phyloP scores from a whole-genome alignment of 192 early-diverging fungal genomes.

The Anaeromyces robustus region DNA sequence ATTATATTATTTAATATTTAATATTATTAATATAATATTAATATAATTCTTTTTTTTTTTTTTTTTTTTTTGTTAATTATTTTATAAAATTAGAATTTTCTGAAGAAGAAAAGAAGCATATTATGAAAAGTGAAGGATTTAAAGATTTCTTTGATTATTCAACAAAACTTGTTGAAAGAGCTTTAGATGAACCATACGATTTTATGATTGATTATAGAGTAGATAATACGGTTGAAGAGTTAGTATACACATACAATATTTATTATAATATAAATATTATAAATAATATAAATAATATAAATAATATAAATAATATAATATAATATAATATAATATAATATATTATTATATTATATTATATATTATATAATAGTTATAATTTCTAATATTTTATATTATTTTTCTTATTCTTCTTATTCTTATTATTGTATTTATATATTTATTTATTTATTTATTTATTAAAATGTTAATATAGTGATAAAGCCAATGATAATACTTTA shows the following conservation, averaged over 20 bases:
- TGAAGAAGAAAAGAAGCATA: constrained; percentile 67
- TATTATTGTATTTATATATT: too few species aligned
- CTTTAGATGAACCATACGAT: constrained; percentile 72
- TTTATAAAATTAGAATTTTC: constrained; percentile 37
- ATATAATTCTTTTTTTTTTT: neutral
- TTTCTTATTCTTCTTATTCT: too few species aligned
- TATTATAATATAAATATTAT: too few species aligned
- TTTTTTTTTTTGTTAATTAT: constrained; percentile 1
- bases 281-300: too few species aligned
- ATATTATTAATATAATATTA: neutral
- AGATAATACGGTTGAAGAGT: constrained; percentile 32
- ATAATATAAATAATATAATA: too few species aligned
- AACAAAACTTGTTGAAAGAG: constrained; percentile 76
- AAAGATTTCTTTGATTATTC: constrained; percentile 73
- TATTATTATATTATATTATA: too few species aligned
- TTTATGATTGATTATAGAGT: constrained; percentile 87
- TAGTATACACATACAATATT: too few species aligned
- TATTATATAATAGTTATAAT: too few species aligned
- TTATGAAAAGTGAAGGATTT: constrained; percentile 62
- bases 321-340: too few species aligned
- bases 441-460: constrained; percentile 5
- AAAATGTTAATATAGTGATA: constrained; percentile 25
- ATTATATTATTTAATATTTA: neutral
- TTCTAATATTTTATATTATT: too few species aligned
- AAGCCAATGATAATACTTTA: constrained; percentile 46